These are phyloP conservation scores for Coemansia aciculifera DNA, from an alignment of 192 early-diverging fungal genomes.

Conservation along the genomic window DNA sequence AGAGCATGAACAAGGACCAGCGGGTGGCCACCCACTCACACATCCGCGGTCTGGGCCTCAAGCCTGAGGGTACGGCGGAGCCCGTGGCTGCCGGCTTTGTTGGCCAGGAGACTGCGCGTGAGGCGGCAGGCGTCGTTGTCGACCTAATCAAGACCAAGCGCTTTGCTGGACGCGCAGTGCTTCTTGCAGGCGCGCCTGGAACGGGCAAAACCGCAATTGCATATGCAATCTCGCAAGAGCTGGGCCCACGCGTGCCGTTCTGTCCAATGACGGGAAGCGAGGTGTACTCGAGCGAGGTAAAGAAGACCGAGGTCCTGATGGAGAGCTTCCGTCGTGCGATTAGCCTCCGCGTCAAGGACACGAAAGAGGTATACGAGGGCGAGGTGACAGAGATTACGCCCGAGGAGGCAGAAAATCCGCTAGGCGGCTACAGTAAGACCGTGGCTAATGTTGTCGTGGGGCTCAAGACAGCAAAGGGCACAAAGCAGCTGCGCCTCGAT, in stretches of 20 bases:
- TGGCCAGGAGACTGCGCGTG: constrained; percentile 94
- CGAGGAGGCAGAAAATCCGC: constrained; percentile 96
- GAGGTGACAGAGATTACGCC: constrained; percentile 97
- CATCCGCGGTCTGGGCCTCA: constrained; percentile 92
- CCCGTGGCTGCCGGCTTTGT: constrained; percentile 92
- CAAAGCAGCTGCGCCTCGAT: constrained; percentile 95
- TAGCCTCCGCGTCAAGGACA: constrained; percentile 94
- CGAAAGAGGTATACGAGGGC: constrained; percentile 99
- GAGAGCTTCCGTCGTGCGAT: constrained; percentile 98
- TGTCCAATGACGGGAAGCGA: constrained; percentile 99
- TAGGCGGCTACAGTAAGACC: constrained; percentile 97
- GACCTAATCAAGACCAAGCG: constrained; percentile 95
- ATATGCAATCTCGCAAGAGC: constrained; percentile 92
- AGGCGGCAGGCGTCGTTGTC: constrained; percentile 92
- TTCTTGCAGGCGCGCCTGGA: constrained; percentile 95
- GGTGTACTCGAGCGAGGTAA: constrained; percentile 96
- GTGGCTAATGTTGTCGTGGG: constrained; percentile 95
- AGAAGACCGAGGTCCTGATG: constrained; percentile 99
- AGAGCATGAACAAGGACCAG: constrained; percentile 88
- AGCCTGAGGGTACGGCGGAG: constrained; percentile 84
- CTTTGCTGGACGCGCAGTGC: constrained; percentile 94
- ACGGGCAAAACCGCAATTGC: constrained; percentile 99
- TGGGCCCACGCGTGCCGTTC: constrained; percentile 98
- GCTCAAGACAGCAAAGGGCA: constrained; percentile 97
- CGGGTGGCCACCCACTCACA: constrained; percentile 96